Evolutionary conservation across 495 filamentous ascomycete species (phyloP).

Genomic region (Opeltia flavorubescens): DNA sequence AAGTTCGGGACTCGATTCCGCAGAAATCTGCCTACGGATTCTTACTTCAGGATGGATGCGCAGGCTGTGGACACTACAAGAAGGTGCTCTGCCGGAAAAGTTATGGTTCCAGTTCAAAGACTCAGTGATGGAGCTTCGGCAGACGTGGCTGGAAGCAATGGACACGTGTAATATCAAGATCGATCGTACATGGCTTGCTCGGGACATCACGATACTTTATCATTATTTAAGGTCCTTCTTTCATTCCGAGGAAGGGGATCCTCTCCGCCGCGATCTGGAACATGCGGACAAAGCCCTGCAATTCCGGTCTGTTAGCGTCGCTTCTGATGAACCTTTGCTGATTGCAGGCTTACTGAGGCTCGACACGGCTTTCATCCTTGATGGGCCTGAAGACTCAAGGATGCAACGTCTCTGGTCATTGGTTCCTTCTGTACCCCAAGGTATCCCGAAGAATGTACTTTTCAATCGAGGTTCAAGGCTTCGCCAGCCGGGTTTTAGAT

Average conservation of each 20-base stretch:
- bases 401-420: background rate
- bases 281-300: background rate
- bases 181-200: background rate
- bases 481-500: slow-evolving; percentile 1
- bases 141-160: background rate
- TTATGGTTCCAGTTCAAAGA: slow-evolving; percentile 7
- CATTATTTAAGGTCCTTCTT: background rate
- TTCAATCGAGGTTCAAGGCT: slow-evolving; percentile 4
- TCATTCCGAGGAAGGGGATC: background rate
- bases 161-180: background rate
- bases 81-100: background rate
- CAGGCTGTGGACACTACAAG: slow-evolving; percentile 8
- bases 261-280: background rate
- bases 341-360: slow-evolving; percentile 4
- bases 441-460: slow-evolving; percentile 3
- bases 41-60: slow-evolving; percentile 10
- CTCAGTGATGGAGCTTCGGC: background rate
- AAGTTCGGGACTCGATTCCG: background rate
- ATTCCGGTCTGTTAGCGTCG: slow-evolving; percentile 5
- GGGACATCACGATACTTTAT: background rate
- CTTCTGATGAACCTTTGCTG: slow-evolving; percentile 2
- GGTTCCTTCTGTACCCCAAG: background rate
- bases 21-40: slow-evolving; percentile 1
- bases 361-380: background rate
- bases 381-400: slow-evolving; percentile 1